Base-by-base conservation (phyloP, 2,329 filamentous ascomycete species). In the Verticillium zaregamsianum region DNA sequence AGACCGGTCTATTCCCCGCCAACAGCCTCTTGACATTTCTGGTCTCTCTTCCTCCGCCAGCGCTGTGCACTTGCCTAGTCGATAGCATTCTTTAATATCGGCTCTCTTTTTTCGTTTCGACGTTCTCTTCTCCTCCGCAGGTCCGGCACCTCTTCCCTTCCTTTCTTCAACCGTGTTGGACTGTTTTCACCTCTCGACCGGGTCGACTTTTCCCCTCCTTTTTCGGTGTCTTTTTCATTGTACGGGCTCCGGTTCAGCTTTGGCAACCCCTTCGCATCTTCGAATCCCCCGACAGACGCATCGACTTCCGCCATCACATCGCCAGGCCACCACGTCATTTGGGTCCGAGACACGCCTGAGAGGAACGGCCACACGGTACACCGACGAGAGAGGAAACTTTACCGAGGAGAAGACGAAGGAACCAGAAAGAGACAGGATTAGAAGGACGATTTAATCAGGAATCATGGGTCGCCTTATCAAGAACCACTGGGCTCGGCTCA, bases 391-490 rank as follows among this genome's bases (percentile, higher is more conserved):
- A 54, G 17, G 49, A 54, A n/a, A 54, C 6, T 25, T 17, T 25
- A 55, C 14, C 25, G 20, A 55, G 54, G 15, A 55, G 31, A 55
- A 14, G 9, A n/a, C 23, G 31, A 25, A 33, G 25, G 23, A 32
- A 55, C 11, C 54, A 55, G 57, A 60, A 40, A 57, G 52, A 60
- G 55, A 60, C 61, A 64, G 61, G 61, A 56, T 59, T 17, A 60
- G 57, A 61, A 59, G 49, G 33, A 59, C 45, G 58, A 55, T 63
- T 60, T 66, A 61, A 58, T 37, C 39, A 61, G 20, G 54, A 76
- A 80, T 68, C 66, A 99, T 99, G 95, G 95, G 95, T 77, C 95
- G 90, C 79, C 88, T 99, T 74, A 98, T 99, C 82, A 99, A 99
- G 85, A 98, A 98, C 82, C 95, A 99, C 82, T 97, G 92, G 92